Evolutionary conservation across 2,329 filamentous ascomycete species (phyloP).

Genomic region (Tothia fuscella): DNA sequence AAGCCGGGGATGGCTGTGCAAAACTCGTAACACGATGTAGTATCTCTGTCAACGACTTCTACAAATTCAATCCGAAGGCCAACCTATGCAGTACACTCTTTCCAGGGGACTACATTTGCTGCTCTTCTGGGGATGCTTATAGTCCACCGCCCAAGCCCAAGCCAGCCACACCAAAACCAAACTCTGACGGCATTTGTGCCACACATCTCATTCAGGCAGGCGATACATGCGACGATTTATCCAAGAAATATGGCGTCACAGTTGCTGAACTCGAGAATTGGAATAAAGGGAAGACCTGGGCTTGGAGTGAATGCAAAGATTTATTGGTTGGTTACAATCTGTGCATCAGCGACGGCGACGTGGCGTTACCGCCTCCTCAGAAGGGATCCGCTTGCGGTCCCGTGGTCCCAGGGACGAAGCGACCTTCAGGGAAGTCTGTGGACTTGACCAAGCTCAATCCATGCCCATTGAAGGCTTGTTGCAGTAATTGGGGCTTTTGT

Average conservation of each 20-base stretch:
- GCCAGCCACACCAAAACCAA: constrained; percentile 25
- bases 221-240: constrained; percentile 24
- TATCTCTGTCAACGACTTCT: no score
- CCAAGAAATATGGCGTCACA: background rate
- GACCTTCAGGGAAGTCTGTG: background rate
- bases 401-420: background rate
- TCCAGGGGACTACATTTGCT: no score
- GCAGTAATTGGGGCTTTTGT: background rate
- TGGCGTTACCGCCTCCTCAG: no score
- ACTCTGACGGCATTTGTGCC: constrained; percentile 27
- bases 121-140: no score
- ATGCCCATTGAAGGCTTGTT: background rate
- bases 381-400: no score
- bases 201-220: constrained; percentile 21
- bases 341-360: no score
- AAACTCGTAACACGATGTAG: no score
- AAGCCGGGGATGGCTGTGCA: no score
- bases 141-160: no score
- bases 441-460: background rate
- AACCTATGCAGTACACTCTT: no score
- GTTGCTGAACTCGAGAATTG: background rate
- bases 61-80: no score
- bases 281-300: background rate
- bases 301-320: background rate
- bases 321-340: background rate